phyloP scores from a whole-genome alignment of 345 rosid genomes.

The Luvunga scandens region DNA sequence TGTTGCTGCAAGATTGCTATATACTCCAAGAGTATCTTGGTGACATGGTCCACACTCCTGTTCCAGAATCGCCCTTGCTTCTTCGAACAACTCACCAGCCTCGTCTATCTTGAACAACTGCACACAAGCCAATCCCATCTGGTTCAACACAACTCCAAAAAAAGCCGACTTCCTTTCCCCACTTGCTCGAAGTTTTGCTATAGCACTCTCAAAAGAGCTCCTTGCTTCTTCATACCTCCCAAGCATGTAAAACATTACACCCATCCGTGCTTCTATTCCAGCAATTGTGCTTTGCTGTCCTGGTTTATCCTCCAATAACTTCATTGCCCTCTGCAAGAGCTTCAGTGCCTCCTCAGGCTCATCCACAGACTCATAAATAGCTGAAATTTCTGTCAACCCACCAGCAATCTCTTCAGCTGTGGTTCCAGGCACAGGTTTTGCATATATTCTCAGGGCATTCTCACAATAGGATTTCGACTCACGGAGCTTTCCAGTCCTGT shows the following conservation, averaged over 20 bases:
- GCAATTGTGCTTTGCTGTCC: constrained; percentile 98
- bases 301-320: constrained; percentile 90
- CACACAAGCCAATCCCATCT: constrained; percentile 99
- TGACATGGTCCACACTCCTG: constrained; percentile 93
- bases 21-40: constrained; percentile 95
- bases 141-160: constrained; percentile 96
- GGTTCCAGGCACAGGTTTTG: constrained; percentile 95
- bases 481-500: constrained; percentile 90
- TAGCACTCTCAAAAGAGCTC: constrained; percentile 78
- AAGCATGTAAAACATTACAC: constrained; percentile 91
- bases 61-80: constrained; percentile 83
- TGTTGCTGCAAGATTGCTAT: constrained; percentile 98
- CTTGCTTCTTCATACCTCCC: constrained; percentile 93
- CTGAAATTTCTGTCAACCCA: constrained; percentile 90
- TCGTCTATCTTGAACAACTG: constrained; percentile 97
- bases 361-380: constrained; percentile 93
- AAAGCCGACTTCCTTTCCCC: constrained; percentile 96
- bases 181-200: constrained; percentile 74
- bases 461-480: constrained; percentile 97
- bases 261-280: constrained; percentile 97
- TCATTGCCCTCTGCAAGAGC: constrained; percentile 90
- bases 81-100: constrained; percentile 92
- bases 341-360: constrained; percentile 98
- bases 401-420: constrained; percentile 87
- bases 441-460: constrained; percentile 84